Base-by-base conservation (phyloP, 2,329 filamentous ascomycete genomes). In the Fusarium subglutinans region DNA sequence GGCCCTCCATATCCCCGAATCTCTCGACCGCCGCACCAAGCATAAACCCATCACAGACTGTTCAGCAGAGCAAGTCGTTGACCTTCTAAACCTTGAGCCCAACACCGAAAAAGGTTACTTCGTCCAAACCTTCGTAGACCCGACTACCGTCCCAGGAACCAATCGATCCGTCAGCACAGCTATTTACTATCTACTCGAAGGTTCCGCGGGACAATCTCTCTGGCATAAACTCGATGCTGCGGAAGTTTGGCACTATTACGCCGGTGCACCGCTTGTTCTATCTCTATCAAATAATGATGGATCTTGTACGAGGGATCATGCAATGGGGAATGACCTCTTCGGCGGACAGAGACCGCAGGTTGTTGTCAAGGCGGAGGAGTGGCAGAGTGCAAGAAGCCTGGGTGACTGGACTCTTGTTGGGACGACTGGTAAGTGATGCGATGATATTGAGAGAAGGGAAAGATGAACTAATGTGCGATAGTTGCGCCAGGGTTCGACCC, bases 201-300 rank as follows among this genome's bases (percentile, higher is more conserved):
- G 85, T 40, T 69, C 78, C 13, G 78, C 72, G 2, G 83, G 84
- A 1, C 72, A 81, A 24, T 89, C 87, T 8, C 77, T 83, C 65
- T 89, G 86, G 87, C 87, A 89, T 77, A 84, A 85, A 60, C 71
- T 80, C 14, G 85, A 87, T 63, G 84, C 84, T 6, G 84, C 79
- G 43, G 86, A 89, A 75, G 78, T 87, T 14, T 89, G 87, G 87
- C 87, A 89, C 74, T 84, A 86, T 79, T 88, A 88, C 57, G 87
- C 85, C 14, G 87, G 87, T 10, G 86, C 87, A 12, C 87, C 87
- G 2, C 76, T 89, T 55, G 81, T 77, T 17, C 77, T 88, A 15
- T 85, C 82, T 6, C 78, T 88, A 2, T 86, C 86, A 4, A 76
- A 66, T 26, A 78, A 88, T 57, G 81, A 88, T 61, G 86, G 86